These are phyloP conservation scores for Alternaria postmessia DNA, from an alignment of 2,329 filamentous ascomycete species.

Conservation along the genomic window DNA sequence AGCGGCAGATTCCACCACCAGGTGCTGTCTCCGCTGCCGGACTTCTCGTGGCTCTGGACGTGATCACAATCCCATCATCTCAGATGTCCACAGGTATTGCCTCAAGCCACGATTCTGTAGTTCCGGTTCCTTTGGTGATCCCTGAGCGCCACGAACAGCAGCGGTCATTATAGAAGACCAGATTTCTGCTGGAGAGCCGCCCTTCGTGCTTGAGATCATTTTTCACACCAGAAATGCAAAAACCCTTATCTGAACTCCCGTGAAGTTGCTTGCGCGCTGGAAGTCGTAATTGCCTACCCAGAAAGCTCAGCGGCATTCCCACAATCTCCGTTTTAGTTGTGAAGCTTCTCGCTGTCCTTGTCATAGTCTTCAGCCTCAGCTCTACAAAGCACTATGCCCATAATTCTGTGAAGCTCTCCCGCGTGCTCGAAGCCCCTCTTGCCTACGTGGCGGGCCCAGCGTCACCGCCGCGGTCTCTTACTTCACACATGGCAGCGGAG, in stretches of 20 bases:
- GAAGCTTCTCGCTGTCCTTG: not conserved
- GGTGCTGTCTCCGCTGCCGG: not conserved
- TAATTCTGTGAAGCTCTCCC: not conserved
- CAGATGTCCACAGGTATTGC: too few relatives aligned
- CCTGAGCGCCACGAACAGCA: too few relatives aligned
- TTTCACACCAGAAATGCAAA: not conserved
- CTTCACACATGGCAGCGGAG: not conserved
- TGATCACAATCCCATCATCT: too few relatives aligned
- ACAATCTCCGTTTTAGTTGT: not conserved
- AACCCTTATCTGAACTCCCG: not conserved
- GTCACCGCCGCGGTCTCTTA: not conserved
- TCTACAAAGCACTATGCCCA: not conserved
- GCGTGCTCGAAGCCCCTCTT: not conserved
- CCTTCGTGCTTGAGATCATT: not conserved
- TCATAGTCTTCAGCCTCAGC: not conserved
- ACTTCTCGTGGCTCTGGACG: not conserved
- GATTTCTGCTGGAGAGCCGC: not conserved
- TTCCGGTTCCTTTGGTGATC: too few relatives aligned
- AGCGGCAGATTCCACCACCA: not conserved
- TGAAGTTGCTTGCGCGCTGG: not conserved
- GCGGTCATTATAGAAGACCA: too few relatives aligned
- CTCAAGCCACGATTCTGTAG: too few relatives aligned
- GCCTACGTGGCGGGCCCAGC: not conserved
- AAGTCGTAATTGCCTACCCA: not conserved
- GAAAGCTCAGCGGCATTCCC: not conserved